These are phyloP conservation scores for Farysia itapuensis DNA, from an alignment of 1,284 basidiomycete genomes.

Conservation along the genomic window DNA sequence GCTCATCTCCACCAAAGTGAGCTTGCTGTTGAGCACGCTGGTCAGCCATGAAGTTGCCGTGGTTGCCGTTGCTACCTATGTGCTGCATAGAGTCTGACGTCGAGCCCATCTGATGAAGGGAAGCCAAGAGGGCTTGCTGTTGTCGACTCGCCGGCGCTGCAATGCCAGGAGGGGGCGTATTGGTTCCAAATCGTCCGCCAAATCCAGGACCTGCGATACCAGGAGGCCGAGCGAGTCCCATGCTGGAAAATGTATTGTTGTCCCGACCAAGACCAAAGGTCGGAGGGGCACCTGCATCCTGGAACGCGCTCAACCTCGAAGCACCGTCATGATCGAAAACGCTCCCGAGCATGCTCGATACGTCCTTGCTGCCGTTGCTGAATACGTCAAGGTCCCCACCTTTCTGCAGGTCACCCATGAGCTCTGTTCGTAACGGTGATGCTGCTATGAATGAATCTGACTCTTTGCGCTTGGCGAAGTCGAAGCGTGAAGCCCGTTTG, in stretches of 20 bases:
- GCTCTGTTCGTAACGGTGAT: conserved; percentile 28
- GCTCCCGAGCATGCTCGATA: conserved; percentile 38
- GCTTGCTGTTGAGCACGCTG: conserved; percentile 35
- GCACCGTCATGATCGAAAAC: conserved; percentile 39
- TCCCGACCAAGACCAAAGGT: conserved; percentile 26
- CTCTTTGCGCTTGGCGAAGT: conserved; percentile 51
- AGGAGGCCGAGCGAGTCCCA: conserved; percentile 25
- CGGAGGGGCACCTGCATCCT: conserved; percentile 19
- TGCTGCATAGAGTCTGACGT: conserved; percentile 12
- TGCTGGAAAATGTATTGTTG: conserved; percentile 15
- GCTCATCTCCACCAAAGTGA: conserved; percentile 12
- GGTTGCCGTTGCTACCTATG: conserved; percentile 23
- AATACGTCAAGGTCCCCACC: conserved; percentile 9
- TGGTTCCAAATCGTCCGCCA: conserved; percentile 25
- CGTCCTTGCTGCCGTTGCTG: conserved; percentile 23
- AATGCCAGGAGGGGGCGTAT: conserved; percentile 32
- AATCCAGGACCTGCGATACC: conserved; percentile 32
- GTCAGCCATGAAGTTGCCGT: conserved; percentile 28
- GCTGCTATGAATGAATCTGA: conserved; percentile 30
- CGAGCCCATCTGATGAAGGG: conserved; percentile 29
- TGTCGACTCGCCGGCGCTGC: conserved; percentile 27
- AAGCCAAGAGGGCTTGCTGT: conserved; percentile 40
- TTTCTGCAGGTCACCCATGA: conserved; percentile 13
- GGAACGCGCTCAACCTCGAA: conserved; percentile 10
- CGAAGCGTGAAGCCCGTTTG: conserved; percentile 46